These are phyloP conservation scores for Monosporascus cannonballus DNA, from an alignment of 2,329 filamentous ascomycete genomes.

Conservation along the genomic window DNA sequence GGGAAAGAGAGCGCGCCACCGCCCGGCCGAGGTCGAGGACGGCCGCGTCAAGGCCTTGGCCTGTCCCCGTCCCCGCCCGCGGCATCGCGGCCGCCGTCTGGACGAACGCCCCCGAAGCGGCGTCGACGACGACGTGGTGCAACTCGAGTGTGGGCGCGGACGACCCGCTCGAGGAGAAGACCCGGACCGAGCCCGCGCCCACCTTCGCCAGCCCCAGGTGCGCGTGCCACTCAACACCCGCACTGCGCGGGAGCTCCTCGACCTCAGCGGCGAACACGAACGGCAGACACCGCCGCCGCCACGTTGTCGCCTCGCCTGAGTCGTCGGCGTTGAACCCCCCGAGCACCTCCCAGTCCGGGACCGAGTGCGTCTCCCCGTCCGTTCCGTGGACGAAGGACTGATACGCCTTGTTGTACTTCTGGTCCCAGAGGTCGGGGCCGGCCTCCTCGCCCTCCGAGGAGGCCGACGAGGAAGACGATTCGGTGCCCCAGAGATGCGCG, in stretches of 20 bases:
- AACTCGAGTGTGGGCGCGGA: constrained; percentile 6
- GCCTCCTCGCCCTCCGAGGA: constrained; percentile 18
- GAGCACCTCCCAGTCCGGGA: constrained; percentile 48
- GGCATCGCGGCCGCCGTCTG: constrained; percentile 14
- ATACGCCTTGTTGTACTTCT: constrained; percentile 49
- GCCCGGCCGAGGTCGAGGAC: background rate
- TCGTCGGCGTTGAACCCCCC: constrained; percentile 29
- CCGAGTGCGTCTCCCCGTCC: constrained; percentile 20
- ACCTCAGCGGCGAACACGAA: constrained; percentile 74
- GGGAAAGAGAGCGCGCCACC: background rate
- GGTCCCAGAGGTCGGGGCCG: constrained; percentile 63
- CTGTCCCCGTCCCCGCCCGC: background rate
- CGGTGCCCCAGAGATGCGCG: constrained; percentile 30
- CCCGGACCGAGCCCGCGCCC: constrained; percentile 14
- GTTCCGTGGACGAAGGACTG: constrained; percentile 31
- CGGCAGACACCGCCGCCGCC: constrained; percentile 39
- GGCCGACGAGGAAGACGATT: too few relatives aligned
- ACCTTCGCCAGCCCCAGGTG: constrained; percentile 50
- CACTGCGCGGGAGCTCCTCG: constrained; percentile 65
- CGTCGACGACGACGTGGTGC: constrained; percentile 19
- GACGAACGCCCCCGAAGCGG: constrained; percentile 14
- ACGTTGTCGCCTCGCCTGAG: constrained; percentile 4
- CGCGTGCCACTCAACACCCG: constrained; percentile 78
- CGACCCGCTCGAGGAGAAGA: constrained; percentile 4
- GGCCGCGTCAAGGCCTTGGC: background rate